phyloP scores from a whole-genome alignment of 768 basidiomycete genomes.

The Cyclocybe cylindracea region DNA sequence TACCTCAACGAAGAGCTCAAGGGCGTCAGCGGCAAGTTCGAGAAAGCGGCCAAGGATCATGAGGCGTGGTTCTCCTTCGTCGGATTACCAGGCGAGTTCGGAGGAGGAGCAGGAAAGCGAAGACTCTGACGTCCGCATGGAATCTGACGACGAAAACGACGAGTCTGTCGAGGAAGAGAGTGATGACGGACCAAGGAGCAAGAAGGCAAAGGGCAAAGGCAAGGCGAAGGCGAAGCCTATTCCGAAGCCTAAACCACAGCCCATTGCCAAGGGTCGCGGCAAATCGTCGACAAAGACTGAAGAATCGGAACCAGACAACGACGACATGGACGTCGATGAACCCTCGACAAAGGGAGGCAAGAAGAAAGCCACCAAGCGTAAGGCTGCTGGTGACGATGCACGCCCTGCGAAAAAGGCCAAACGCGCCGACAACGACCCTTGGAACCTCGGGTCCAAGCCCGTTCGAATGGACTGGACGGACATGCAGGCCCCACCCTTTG shows the following conservation, averaged over 20 bases:
- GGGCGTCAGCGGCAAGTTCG: constrained; percentile 6
- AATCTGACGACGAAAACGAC: constrained; percentile 36
- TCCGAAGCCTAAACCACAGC: constrained; percentile 23
- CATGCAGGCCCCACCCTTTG: constrained; percentile 82
- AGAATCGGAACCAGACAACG: constrained; percentile 23
- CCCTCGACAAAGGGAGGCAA: constrained; percentile 28
- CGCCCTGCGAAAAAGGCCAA: constrained; percentile 59
- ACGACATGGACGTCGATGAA: constrained; percentile 61
- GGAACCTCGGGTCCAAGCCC: constrained; percentile 64
- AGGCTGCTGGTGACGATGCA: constrained; percentile 35
- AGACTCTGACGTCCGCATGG: constrained; percentile 32
- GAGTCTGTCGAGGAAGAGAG: constrained; percentile 12
- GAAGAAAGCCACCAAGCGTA: constrained; percentile 40
- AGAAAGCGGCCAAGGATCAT: constrained; percentile 17
- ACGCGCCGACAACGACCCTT: constrained; percentile 70
- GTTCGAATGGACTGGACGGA: constrained; percentile 76
- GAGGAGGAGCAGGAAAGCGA: constrained; percentile 35
- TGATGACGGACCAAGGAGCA: constrained; percentile 23
- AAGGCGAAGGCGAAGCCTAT: constrained; percentile 32
- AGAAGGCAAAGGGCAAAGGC: constrained; percentile 22
- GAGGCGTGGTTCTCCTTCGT: constrained; percentile 31
- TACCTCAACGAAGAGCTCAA: constrained; percentile 21
- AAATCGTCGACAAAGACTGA: constrained; percentile 13
- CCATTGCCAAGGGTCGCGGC: constrained; percentile 7
- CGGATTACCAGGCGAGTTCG: constrained; percentile 43